A percentile compares a stretch with the other conserved stretches of the same genome.
phyloP scores from a whole-genome alignment of 2,329 filamentous ascomycete genomes.

The Fusarium chlamydosporum region DNA sequence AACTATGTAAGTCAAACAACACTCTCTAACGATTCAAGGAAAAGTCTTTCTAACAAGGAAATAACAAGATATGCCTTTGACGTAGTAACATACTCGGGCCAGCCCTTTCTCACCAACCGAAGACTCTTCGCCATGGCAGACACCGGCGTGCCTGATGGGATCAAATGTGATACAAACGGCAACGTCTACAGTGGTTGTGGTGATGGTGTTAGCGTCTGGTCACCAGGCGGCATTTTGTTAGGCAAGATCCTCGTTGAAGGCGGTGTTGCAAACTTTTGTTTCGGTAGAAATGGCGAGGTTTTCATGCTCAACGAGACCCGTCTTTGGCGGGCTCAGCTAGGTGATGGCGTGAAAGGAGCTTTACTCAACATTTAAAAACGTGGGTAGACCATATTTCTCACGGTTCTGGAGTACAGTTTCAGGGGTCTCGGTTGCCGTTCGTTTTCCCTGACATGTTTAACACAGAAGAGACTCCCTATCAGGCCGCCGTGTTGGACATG shows the following conservation, averaged over 20 bases:
- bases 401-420: no score
- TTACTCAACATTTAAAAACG: constrained; percentile 25
- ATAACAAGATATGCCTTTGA: constrained; percentile 56
- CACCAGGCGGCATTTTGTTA: constrained; percentile 60
- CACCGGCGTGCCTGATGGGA: constrained; percentile 62
- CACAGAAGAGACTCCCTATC: no score
- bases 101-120: constrained; percentile 62
- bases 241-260: constrained; percentile 61
- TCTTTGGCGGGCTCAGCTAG: constrained; percentile 56
- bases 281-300: constrained; percentile 60
- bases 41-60: not conserved
- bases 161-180: constrained; percentile 62
- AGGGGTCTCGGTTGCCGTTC: no score
- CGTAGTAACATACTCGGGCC: constrained; percentile 41
- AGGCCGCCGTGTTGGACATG: no score
- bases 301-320: constrained; percentile 64
- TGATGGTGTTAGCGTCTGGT: constrained; percentile 66
- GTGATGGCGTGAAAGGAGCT: constrained; percentile 36
- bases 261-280: constrained; percentile 64
- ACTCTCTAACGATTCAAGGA: accelerated
- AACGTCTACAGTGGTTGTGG: constrained; percentile 66
- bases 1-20: constrained; percentile 46
- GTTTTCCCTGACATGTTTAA: no score
- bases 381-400: no score
- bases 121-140: constrained; percentile 66